Evolutionary conservation across 2,329 filamentous ascomycete species (phyloP).

Genomic region (Phoma sp.): DNA sequence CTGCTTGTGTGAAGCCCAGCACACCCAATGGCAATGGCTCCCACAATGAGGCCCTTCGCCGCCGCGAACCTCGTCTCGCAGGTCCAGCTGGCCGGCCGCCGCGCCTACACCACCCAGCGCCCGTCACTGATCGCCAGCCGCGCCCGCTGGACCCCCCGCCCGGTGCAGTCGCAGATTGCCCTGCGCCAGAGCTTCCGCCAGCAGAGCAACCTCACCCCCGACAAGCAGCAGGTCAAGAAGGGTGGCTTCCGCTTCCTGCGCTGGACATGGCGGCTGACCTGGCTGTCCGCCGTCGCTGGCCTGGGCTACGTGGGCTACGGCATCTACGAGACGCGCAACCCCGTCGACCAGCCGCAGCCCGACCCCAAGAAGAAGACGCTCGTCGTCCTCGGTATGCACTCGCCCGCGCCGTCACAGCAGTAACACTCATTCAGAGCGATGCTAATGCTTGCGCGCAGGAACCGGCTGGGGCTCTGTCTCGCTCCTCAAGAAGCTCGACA

Average conservation of each 20-base stretch:
- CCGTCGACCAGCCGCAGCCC: conserved; percentile 75
- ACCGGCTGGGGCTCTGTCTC: conserved; percentile 97
- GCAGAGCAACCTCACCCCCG: conserved; percentile 40
- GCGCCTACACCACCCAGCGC: conserved; percentile 43
- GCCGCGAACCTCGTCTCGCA: conserved; percentile 38
- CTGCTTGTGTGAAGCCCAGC: conserved; percentile 4
- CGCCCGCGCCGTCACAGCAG: too few relatives aligned
- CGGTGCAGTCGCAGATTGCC: conserved; percentile 41
- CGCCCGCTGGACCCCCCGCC: conserved; percentile 43
- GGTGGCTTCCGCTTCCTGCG: conserved; percentile 68
- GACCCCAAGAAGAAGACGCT: conserved; percentile 96
- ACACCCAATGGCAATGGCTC: conserved; percentile 47
- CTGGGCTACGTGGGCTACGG: conserved; percentile 76
- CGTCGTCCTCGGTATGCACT: conserved; percentile 80
- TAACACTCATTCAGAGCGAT: too few relatives aligned
- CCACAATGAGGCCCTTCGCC: conserved; percentile 46
- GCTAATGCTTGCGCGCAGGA: conserved; percentile 59
- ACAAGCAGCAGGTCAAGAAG: conserved; percentile 52
- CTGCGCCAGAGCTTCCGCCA: conserved; percentile 45
- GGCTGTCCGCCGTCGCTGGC: conserved; percentile 73
- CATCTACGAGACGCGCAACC: conserved; percentile 83
- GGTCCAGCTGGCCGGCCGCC: conserved; percentile 43
- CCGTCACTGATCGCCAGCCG: conserved; percentile 43
- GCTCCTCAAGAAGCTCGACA: conserved; percentile 97
- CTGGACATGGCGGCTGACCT: conserved; percentile 84